Percentiles rank a stretch among this genome's conserved stretches.
Conservation (phyloP, 2,329 filamentous ascomycete genomes). For the Colletotrichum simmondsii region DNA sequence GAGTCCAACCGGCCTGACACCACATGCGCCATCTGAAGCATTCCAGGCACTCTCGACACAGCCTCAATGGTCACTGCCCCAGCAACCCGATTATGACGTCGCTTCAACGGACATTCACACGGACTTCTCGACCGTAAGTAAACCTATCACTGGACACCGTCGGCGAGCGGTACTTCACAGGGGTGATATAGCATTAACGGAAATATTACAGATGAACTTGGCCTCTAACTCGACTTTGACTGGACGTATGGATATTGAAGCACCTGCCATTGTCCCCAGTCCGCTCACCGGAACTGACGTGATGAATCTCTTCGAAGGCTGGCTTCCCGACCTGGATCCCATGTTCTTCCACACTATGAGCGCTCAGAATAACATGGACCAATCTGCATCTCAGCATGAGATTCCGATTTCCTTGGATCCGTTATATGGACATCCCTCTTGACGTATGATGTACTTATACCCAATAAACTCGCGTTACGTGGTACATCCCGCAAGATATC, state of each 20-base stretch:
- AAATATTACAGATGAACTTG: neutral
- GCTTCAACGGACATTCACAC: neutral
- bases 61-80: conserved; percentile 10
- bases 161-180: neutral
- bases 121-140: neutral
- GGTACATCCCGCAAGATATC: neutral
- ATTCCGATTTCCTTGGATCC: neutral
- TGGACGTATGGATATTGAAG: conserved; percentile 33
- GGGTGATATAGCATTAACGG: neutral
- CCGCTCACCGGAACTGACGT: conserved; percentile 38
- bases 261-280: neutral
- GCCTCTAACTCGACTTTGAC: neutral
- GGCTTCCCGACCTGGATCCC: conserved; percentile 38
- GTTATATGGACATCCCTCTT: neutral
- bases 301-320: conserved; percentile 40
- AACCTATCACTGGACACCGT: neutral
- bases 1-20: neutral
- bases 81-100: neutral
- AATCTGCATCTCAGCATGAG: neutral
- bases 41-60: neutral
- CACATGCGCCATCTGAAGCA: neutral
- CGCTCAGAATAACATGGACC: neutral
- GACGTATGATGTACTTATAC: neutral
- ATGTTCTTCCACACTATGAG: conserved; percentile 25
- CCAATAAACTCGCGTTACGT: no score